phyloP scores from a whole-genome alignment of 176 grass and related monocot species.

The Avena eriantha region DNA sequence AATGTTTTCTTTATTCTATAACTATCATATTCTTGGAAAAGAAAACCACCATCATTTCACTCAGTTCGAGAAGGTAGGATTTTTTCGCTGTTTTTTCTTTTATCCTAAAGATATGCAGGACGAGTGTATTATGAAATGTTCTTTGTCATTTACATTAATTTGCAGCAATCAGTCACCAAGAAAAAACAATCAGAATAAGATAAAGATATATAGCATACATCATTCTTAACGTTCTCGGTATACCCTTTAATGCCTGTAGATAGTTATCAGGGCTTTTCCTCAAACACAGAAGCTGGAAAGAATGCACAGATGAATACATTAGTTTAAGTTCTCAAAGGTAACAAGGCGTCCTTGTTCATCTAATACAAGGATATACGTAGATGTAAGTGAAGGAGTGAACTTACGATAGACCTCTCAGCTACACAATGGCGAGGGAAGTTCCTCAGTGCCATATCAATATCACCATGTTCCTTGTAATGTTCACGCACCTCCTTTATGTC shows the following conservation, averaged over 20 bases:
- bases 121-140: neutral
- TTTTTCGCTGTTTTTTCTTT: neutral
- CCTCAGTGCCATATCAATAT: conserved; percentile 81
- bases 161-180: conserved; percentile 30
- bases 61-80: neutral
- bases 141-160: conserved; percentile 17
- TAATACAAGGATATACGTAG: neutral
- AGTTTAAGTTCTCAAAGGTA: conserved; percentile 26
- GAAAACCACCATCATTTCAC: neutral
- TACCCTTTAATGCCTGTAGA: conserved; percentile 93
- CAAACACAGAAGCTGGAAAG: conserved; percentile 87
- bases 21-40: neutral
- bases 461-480: conserved; percentile 81
- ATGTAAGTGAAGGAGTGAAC: conserved; percentile 37
- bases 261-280: conserved; percentile 97
- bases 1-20: neutral
- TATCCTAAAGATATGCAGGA: conserved; percentile 1
- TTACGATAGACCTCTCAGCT: conserved; percentile 95
- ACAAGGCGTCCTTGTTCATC: conserved; percentile 9
- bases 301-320: conserved; percentile 36
- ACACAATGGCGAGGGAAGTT: conserved; percentile 83
- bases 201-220: conserved; percentile 68
- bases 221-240: conserved; percentile 97
- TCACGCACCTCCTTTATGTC: conserved; percentile 80
- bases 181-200: conserved; percentile 17